phyloP scores from a whole-genome alignment of 306 rosid species.

The Rubus idaeus region DNA sequence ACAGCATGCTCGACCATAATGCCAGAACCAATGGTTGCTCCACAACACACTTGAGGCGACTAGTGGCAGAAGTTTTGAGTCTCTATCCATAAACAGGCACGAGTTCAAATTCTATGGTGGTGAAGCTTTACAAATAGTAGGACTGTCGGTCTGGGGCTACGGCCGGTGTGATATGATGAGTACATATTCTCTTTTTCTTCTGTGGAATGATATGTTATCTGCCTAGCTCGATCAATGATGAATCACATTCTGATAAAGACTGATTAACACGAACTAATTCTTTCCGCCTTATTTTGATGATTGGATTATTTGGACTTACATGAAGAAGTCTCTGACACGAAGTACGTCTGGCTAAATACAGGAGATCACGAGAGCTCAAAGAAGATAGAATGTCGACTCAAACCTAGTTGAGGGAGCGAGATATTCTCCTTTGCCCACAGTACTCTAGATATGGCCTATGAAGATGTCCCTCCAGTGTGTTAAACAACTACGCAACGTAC shows the following conservation, averaged over 20 bases:
- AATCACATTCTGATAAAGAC: constrained; percentile 17
- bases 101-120: not conserved
- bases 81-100: constrained; percentile 14
- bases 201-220: not conserved
- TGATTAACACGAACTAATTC: not conserved
- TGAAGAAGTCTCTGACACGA: constrained; percentile 5
- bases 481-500: not conserved
- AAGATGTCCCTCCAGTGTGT: not conserved
- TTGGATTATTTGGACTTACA: not conserved
- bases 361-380: too few relatives aligned
- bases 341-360: not conserved
- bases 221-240: not conserved
- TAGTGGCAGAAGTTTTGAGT: constrained; percentile 29
- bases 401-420: not conserved
- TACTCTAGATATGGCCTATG: not conserved
- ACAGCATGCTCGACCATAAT: not conserved
- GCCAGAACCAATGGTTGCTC: not conserved
- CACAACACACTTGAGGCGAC: constrained; percentile 9
- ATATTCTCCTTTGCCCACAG: not conserved
- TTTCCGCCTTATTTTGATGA: not conserved
- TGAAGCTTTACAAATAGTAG: not conserved
- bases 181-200: constrained; percentile 10
- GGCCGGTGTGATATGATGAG: not conserved
- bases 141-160: too few relatives aligned
- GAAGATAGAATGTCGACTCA: not conserved